Evolutionary conservation across 108 stramenopile genomes (phyloP).

Genomic region (Ochromonas danica): DNA sequence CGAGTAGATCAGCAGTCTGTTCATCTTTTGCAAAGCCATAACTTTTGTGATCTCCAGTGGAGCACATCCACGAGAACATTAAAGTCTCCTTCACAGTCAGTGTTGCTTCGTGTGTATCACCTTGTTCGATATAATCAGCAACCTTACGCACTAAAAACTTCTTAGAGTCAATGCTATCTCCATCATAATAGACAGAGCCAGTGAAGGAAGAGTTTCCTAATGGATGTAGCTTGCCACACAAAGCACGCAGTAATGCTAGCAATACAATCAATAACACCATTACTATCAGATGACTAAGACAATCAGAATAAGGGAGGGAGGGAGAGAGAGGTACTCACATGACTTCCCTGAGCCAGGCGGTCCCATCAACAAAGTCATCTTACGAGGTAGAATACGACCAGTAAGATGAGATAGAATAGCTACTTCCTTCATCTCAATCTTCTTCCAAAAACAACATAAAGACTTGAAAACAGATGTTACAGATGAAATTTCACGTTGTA

Average conservation of each 20-base stretch:
- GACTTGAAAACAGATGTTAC: not conserved
- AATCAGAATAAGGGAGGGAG: no score
- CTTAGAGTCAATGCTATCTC: slow-evolving; percentile 31
- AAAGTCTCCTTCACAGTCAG: slow-evolving; percentile 75
- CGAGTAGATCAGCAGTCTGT: not conserved
- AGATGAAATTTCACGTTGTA: not conserved
- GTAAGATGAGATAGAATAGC: not conserved
- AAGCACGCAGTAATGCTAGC: not conserved
- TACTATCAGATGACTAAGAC: no score
- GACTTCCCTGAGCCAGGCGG: slow-evolving; percentile 73
- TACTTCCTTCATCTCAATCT: not conserved
- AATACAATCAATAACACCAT: not conserved
- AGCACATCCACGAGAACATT: slow-evolving; percentile 68
- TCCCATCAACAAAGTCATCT: slow-evolving; percentile 73
- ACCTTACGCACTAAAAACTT: slow-evolving; percentile 41
- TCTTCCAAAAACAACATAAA: not conserved
- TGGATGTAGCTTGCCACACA: not conserved
- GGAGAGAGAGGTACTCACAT: not conserved
- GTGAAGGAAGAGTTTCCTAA: not conserved
- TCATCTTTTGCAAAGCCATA: not conserved
- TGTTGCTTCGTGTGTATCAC: slow-evolving; percentile 68
- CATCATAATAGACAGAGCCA: slow-evolving; percentile 23
- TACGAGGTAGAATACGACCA: slow-evolving; percentile 50
- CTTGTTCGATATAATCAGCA: slow-evolving; percentile 62
- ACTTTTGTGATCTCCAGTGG: slow-evolving; percentile 45